Evolutionary conservation across 2,329 filamentous ascomycete genomes (phyloP).

Genomic region (Epichloe brachyelytri): DNA sequence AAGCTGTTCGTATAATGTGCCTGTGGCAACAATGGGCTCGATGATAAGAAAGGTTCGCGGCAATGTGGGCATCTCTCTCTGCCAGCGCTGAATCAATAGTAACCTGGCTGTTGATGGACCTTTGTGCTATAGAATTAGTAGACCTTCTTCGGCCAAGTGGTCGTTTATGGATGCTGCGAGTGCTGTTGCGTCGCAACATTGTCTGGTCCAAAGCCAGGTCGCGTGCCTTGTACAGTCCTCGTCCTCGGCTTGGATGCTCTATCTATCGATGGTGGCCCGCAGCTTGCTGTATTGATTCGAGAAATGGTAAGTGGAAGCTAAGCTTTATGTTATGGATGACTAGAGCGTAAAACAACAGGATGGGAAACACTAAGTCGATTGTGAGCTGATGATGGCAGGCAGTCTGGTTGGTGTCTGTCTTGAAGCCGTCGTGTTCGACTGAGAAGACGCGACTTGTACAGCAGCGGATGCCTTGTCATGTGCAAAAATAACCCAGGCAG

Average conservation of each 20-base stretch:
- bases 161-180: conserved; percentile 26
- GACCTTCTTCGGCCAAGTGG: conserved; percentile 40
- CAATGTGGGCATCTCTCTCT: conserved; percentile 47
- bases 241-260: not conserved
- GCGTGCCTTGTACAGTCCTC: not conserved
- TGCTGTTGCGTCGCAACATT: conserved; percentile 39
- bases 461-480: not conserved
- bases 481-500: not conserved
- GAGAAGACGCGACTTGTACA: not conserved
- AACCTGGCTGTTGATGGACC: conserved; percentile 29
- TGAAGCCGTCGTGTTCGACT: not conserved
- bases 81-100: conserved; percentile 36
- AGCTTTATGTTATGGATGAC: not conserved
- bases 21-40: conserved; percentile 32
- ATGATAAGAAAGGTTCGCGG: conserved; percentile 47
- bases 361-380: not conserved
- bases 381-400: not conserved
- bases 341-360: not conserved
- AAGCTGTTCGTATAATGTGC: not conserved
- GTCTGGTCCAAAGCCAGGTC: conserved; percentile 2
- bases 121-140: conserved; percentile 28
- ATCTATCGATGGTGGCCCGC: not conserved
- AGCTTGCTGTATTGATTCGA: not conserved
- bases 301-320: conserved; percentile 1
- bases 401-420: not conserved